Evolutionary conservation across 139 green algal species (phyloP).

Genomic region (Closterium sp.): DNA sequence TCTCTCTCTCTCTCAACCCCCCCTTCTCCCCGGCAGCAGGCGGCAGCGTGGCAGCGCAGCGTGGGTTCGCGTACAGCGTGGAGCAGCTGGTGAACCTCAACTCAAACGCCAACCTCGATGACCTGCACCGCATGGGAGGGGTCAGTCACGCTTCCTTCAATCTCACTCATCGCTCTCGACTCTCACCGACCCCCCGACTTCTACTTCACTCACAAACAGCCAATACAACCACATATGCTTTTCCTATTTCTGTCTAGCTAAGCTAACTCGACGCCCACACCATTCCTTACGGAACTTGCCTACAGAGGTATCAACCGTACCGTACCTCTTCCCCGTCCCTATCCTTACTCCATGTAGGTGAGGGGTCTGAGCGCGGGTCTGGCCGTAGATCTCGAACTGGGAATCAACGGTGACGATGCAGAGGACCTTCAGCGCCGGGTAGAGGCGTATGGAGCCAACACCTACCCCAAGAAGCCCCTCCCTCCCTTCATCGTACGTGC

Average conservation of each 20-base stretch:
- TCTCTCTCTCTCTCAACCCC: background rate
- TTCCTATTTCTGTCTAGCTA: no score
- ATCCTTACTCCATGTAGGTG: background rate
- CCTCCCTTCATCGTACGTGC: background rate
- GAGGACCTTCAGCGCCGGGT: background rate
- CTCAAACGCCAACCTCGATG: background rate
- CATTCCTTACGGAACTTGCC: no score
- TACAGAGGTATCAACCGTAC: no score
- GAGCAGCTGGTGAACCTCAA: background rate
- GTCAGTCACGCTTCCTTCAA: background rate
- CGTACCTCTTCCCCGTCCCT: no score
- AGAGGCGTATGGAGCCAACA: constrained; percentile 1
- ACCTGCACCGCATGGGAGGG: background rate
- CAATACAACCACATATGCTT: no score
- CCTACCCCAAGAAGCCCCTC: background rate
- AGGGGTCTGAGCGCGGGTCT: background rate
- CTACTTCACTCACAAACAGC: no score
- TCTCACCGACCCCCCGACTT: background rate
- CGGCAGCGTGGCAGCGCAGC: background rate
- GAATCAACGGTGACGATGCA: background rate
- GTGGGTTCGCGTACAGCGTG: background rate
- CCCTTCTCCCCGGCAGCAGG: background rate
- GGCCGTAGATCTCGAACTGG: background rate
- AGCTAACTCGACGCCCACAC: no score
- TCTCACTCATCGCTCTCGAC: no score